These are phyloP conservation scores for Suillus discolor DNA, from an alignment of 768 basidiomycete species.

Conservation along the genomic window DNA sequence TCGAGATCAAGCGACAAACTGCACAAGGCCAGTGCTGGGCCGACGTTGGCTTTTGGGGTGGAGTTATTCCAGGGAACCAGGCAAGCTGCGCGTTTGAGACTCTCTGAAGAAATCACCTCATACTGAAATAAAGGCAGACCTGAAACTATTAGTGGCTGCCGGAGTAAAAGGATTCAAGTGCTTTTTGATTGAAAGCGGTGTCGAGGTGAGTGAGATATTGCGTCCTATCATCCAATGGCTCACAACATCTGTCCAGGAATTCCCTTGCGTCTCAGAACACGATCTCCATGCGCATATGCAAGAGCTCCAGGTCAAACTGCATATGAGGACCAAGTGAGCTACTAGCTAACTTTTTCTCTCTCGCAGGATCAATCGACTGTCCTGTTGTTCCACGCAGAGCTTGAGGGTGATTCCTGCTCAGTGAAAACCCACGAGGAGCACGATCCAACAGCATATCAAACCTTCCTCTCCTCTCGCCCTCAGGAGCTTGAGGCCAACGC, in stretches of 20 bases:
- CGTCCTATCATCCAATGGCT: conserved; percentile 11
- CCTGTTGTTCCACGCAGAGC: conserved; percentile 92
- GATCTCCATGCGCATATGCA: conserved; percentile 75
- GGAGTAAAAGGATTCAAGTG: conserved; percentile 98
- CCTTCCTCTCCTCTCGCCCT: conserved; percentile 87
- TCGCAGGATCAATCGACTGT: conserved; percentile 65
- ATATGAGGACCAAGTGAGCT: conserved; percentile 6
- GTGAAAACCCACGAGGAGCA: conserved; percentile 20
- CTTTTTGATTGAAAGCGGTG: conserved; percentile 94
- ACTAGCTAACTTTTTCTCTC: conserved; percentile 11
- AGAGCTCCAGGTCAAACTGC: conserved; percentile 60
- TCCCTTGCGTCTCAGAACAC: conserved; percentile 77
- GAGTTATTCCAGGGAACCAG: conserved; percentile 91
- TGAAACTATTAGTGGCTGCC: conserved; percentile 71
- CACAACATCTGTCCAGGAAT: conserved; percentile 61
- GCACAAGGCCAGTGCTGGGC: conserved; percentile 73
- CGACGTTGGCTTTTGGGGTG: conserved; percentile 85
- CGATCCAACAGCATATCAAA: conserved; percentile 65
- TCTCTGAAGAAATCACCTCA: neutral
- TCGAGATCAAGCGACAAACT: conserved; percentile 69
- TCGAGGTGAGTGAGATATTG: conserved; percentile 59
- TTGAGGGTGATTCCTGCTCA: conserved; percentile 44
- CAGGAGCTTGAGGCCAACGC: conserved; percentile 78
- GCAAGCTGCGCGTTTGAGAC: conserved; percentile 36
- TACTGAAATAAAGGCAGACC: conserved; percentile 53